phyloP scores from a whole-genome alignment of 2,329 filamentous ascomycete species.

The Plenodomus biglobosus region DNA sequence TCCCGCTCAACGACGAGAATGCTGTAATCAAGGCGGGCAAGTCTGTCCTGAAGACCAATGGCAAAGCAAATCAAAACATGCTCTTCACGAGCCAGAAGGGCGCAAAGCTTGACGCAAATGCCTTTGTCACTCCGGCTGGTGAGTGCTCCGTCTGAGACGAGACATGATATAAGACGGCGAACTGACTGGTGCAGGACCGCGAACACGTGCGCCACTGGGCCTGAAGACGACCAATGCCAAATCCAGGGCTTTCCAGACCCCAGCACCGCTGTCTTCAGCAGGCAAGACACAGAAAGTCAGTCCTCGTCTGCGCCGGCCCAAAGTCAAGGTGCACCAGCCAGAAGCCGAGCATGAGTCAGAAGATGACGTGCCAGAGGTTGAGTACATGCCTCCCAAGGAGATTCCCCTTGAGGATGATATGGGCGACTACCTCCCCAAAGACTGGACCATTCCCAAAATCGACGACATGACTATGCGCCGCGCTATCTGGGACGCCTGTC shows the following conservation, averaged over 20 bases:
- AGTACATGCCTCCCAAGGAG: constrained; percentile 81
- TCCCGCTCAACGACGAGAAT: constrained; percentile 84
- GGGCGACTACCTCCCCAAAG: constrained; percentile 61
- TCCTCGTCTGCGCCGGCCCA: constrained; percentile 55
- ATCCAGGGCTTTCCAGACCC: constrained; percentile 66
- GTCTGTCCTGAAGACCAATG: constrained; percentile 57
- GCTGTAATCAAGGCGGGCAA: constrained; percentile 65
- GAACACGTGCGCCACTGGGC: constrained; percentile 77
- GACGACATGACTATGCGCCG: constrained; percentile 56
- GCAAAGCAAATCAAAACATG: constrained; percentile 60
- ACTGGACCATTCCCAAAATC: constrained; percentile 56
- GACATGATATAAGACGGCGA: neutral
- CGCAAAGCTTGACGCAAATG: constrained; percentile 59
- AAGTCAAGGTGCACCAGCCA: constrained; percentile 65
- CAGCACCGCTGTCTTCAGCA: constrained; percentile 62
- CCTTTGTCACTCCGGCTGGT: constrained; percentile 82
- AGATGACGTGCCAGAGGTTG: constrained; percentile 71
- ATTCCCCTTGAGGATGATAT: constrained; percentile 65
- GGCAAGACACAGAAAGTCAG: constrained; percentile 66
- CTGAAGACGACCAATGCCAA: constrained; percentile 98
- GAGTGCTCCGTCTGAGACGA: constrained; percentile 2
- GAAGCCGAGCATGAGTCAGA: constrained; percentile 56
- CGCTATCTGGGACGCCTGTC: constrained; percentile 55
- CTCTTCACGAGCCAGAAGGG: constrained; percentile 56
- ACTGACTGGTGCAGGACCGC: constrained; percentile 30